Base-by-base conservation (phyloP, 352 stramenopile species). In the Phytopythium vexans region DNA sequence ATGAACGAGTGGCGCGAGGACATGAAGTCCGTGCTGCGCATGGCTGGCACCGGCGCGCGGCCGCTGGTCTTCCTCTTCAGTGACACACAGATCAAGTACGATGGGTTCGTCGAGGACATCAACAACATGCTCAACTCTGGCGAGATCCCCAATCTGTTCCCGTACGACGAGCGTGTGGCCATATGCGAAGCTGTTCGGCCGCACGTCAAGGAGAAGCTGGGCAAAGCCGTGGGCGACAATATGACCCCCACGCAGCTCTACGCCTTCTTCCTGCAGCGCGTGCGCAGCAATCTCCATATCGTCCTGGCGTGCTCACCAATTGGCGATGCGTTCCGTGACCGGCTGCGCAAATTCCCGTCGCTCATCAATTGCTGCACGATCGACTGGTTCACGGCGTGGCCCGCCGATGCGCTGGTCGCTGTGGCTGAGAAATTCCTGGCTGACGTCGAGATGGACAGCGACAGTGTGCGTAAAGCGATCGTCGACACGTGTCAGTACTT, bases 351-450 rank as follows among this genome's bases (percentile, higher is more conserved):
- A 53, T 98, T 98, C 70, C 94, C 94, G 10, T 97, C 89, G 37
- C 76, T 98, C 7, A 97, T 98, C 70, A 98, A 98, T 59, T 98
- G 94, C 66, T 98, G 94, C 57, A 97, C 92, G n/a, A 98, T 98
- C 62, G 93, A 98, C 60, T 98, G 94, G 94, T 98, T 98, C 64
- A 98, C 88, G 7, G 86, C 91, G 11, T 98, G 94, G 94, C 94
- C 94, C 3, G 72, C 76, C 1, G 94, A 98, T 58, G 93, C 94
- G 1, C 70, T 98, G 1, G 79, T 97, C 1, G 93, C 94, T 3
- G 94, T 98, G 32, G 94, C 94, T 1, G 74, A 97, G 40, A 96
- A 95, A 45, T 98, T 98, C 56, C 65, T 98, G 14, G 69, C 78
- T 12, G 84, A 92, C 35, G 85, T 98, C 8, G 76, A 95, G 48